Evolutionary conservation across 495 filamentous ascomycete genomes (phyloP).

Genomic region (Haplographium delicatum): DNA sequence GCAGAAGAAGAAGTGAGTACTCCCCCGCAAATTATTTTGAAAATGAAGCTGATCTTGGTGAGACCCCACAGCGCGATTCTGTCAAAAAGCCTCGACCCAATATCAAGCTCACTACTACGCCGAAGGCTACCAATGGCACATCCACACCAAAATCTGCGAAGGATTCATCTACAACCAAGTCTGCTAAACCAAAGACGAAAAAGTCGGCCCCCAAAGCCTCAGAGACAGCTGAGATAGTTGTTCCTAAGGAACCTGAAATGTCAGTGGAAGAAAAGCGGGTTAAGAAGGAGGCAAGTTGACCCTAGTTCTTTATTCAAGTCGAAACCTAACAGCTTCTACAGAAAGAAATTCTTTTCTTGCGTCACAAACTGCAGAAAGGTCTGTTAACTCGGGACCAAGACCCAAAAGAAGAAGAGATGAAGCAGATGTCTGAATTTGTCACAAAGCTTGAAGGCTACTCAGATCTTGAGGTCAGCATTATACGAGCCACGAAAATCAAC

Average conservation of each 20-base stretch:
- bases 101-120: conserved; percentile 53
- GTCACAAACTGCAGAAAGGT: conserved; percentile 87
- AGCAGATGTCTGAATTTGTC: conserved; percentile 71
- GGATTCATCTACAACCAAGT: conserved; percentile 45
- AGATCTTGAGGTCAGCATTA: conserved; percentile 81
- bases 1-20: conserved; percentile 47
- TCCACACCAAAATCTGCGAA: conserved; percentile 45
- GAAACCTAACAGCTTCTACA: conserved; percentile 25
- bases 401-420: conserved; percentile 88
- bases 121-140: conserved; percentile 49
- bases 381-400: conserved; percentile 75
- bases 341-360: conserved; percentile 72
- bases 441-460: conserved; percentile 70
- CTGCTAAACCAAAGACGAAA: conserved; percentile 57
- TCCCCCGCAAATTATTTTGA: not conserved
- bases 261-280: conserved; percentile 39
- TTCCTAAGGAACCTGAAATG: conserved; percentile 40
- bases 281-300: conserved; percentile 55
- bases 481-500: conserved; percentile 83
- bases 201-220: conserved; percentile 53
- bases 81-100: conserved; percentile 55
- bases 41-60: conserved; percentile 33
- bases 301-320: not conserved
- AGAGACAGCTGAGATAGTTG: conserved; percentile 15
- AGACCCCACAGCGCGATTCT: conserved; percentile 57